A percentile compares a stretch with the other conserved stretches of the same genome.
phyloP scores from a whole-genome alignment of 805 yeast genomes.

The Starmerella potacharoeniae region DNA sequence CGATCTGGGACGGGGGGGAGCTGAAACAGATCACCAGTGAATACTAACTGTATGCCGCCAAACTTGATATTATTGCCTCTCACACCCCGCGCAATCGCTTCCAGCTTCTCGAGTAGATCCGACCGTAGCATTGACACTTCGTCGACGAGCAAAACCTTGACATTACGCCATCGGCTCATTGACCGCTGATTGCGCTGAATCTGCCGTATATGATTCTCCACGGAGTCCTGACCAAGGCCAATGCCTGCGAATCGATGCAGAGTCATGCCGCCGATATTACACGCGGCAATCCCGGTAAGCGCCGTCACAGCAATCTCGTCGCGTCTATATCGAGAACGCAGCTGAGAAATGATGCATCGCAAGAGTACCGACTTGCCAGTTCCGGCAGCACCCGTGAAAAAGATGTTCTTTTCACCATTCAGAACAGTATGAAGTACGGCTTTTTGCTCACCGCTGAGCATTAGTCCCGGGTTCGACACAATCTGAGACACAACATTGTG shows the following conservation, averaged over 20 bases:
- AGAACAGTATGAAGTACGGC: conserved; percentile 52
- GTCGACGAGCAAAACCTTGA: conserved; percentile 70
- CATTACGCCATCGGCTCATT: conserved; percentile 48
- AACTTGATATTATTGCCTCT: conserved; percentile 50
- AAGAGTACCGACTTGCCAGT: conserved; percentile 93
- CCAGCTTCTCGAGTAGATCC: conserved; percentile 59
- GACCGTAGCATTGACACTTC: conserved; percentile 94
- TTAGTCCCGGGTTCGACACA: not conserved
- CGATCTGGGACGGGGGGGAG: conserved; percentile 69
- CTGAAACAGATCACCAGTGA: conserved; percentile 95
- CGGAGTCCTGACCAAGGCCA: conserved; percentile 58
- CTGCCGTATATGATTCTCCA: conserved; percentile 35
- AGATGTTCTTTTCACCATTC: conserved; percentile 49
- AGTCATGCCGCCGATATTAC: conserved; percentile 84
- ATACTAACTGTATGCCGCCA: conserved; percentile 84
- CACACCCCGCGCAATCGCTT: conserved; percentile 49
- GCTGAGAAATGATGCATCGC: conserved; percentile 47
- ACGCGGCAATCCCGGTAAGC: conserved; percentile 92
- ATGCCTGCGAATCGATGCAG: conserved; percentile 77
- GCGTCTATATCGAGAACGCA: conserved; percentile 35
- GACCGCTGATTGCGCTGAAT: conserved; percentile 39
- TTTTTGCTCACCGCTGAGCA: conserved; percentile 39
- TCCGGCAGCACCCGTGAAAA: conserved; percentile 97
- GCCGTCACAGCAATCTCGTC: conserved; percentile 59
- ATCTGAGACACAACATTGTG: not conserved